A percentile compares a stretch with the other conserved stretches of the same genome.
Evolutionary conservation across 1,139 yeast species (phyloP).

Genomic region (Saccharomyces hybrid): DNA sequence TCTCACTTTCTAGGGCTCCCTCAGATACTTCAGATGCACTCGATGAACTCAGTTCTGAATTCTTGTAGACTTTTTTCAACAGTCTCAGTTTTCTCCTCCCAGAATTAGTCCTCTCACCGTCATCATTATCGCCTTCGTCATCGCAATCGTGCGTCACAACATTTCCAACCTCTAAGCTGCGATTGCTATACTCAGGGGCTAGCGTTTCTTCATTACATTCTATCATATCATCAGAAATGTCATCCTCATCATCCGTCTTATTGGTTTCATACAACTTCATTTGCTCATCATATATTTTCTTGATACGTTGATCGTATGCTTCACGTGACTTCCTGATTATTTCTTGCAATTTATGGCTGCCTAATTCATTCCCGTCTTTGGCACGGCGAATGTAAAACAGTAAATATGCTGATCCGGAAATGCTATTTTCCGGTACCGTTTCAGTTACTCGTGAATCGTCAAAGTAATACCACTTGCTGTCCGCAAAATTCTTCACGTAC

Average conservation of each 20-base stretch:
- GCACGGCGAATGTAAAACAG: slow-evolving; percentile 67
- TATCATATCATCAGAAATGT: slow-evolving; percentile 5
- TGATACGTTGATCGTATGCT: slow-evolving; percentile 22
- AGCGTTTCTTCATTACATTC: background rate
- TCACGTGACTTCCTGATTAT: slow-evolving; percentile 32
- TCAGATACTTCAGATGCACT: background rate
- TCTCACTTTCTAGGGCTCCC: background rate
- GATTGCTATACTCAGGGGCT: slow-evolving; percentile 17
- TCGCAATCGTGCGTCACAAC: slow-evolving; percentile 6
- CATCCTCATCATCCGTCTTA: slow-evolving; percentile 17
- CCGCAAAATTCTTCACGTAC: slow-evolving; percentile 71
- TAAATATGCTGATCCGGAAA: slow-evolving; percentile 80
- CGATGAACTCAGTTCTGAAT: background rate
- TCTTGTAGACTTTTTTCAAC: slow-evolving; percentile 17
- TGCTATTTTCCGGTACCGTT: slow-evolving; percentile 51
- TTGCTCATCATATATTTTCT: slow-evolving; percentile 17
- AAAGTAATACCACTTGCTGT: slow-evolving; percentile 78
- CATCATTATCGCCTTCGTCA: slow-evolving; percentile 10
- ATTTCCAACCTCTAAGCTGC: slow-evolving; percentile 25
- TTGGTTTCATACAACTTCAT: slow-evolving; percentile 21
- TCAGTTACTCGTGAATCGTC: slow-evolving; percentile 76
- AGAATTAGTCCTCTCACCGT: slow-evolving; percentile 12
- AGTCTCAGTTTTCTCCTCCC: slow-evolving; percentile 26
- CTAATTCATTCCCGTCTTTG: slow-evolving; percentile 16
- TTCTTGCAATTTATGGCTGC: slow-evolving; percentile 28